Base-by-base conservation (phyloP, 495 filamentous ascomycete species). In the Penicillium egyptiacum region DNA sequence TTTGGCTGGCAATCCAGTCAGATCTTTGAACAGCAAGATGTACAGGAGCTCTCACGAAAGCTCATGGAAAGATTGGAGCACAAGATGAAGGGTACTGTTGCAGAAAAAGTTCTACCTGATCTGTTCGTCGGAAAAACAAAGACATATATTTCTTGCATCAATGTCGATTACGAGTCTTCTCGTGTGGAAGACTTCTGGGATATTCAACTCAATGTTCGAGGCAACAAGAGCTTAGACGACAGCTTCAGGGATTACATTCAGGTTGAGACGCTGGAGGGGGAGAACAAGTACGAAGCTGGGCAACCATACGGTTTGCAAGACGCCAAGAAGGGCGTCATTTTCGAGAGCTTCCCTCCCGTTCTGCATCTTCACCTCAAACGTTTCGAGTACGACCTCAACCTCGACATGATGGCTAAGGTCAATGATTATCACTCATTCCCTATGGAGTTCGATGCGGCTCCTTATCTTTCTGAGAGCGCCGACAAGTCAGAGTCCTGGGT, bases 21-120 rank as follows among this genome's bases (percentile, higher is more conserved):
- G 69, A 96, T 97, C 31, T 99, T 99, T 71, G 95, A 96, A 69
- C 94, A 99, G 69, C 94, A 99, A 75, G 94, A 99, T 73, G 94
- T 99, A 8, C 94, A 99, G 67, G 94, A 99, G 69, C 78, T 99
- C 17, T 96, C 91, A 17, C 82, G 94, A 41, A 96, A 97, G 69
- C 79, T 99, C 30, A 98, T 99, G 88, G 94, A 99, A 70, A 85
- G 88, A 44, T 83, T 99, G 75, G 94, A 98, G 67, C 86, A 92
- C 66, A 91, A 88, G 68, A 99, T 99, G 94, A 99, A 98, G 72
- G 92, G 91, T 46, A 99, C 94, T 10, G 84, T 88, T 45, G 91
- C 91, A n/a, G 92, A 98, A 63, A 96, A 95, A 61, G 90, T 88
- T 3, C 79, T 99, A 20, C 84, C 90, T 0, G 86, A 90, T 49